Conservation (phyloP, 1,284 basidiomycete genomes). For the Leccinum holopus region DNA sequence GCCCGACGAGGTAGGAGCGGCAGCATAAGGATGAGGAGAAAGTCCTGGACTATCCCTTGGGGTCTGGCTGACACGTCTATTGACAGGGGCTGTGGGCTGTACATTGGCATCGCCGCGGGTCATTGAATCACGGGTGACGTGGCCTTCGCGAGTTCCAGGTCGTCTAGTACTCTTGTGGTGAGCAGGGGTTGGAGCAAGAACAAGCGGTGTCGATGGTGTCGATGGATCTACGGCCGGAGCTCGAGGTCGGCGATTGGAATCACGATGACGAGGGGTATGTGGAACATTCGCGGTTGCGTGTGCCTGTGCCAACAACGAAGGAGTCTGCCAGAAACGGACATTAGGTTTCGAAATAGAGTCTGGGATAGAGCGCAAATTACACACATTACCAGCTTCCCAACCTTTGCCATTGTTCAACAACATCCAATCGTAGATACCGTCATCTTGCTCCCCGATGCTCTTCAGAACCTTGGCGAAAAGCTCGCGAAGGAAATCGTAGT, state of each 20-base stretch:
- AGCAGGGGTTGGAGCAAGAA: slow-evolving; percentile 60
- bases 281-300: slow-evolving; percentile 51
- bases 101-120: slow-evolving; percentile 53
- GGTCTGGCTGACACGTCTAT: slow-evolving; percentile 64
- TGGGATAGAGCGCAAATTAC: slow-evolving; percentile 26
- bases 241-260: slow-evolving; percentile 54
- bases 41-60: slow-evolving; percentile 49
- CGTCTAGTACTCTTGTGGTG: slow-evolving; percentile 59
- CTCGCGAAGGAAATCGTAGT: slow-evolving; percentile 97
- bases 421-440: slow-evolving; percentile 98
- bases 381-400: slow-evolving; percentile 79
- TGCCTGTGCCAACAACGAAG: slow-evolving; percentile 48
- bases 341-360: slow-evolving; percentile 12
- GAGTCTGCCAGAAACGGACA: slow-evolving; percentile 36
- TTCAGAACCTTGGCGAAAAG: slow-evolving; percentile 92
- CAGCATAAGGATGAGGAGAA: slow-evolving; percentile 67
- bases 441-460: slow-evolving; percentile 86
- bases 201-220: slow-evolving; percentile 54
- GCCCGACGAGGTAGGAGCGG: slow-evolving; percentile 53
- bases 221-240: slow-evolving; percentile 41
- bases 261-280: slow-evolving; percentile 55
- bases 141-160: slow-evolving; percentile 43
- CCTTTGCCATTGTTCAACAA: slow-evolving; percentile 86
- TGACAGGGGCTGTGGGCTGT: slow-evolving; percentile 59
- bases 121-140: slow-evolving; percentile 43